Conservation (phyloP, 345 rosid genomes). For the Populus euphratica region DNA sequence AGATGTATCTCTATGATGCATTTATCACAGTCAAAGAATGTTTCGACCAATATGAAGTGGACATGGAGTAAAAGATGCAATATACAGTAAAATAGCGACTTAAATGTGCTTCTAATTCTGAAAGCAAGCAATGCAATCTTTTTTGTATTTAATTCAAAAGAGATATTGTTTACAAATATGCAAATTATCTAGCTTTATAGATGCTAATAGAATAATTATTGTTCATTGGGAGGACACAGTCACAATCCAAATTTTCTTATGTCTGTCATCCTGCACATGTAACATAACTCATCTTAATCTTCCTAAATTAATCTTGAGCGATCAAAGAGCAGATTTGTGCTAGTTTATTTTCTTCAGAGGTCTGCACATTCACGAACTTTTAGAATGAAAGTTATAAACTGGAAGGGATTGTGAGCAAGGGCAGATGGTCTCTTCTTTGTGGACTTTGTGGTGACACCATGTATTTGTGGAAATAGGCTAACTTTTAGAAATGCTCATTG, state of each 20-base stretch:
- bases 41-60: background rate
- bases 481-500: background rate
- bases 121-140: background rate
- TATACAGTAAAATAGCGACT: background rate
- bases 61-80: background rate
- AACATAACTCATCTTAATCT: background rate
- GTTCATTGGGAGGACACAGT: background rate
- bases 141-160: background rate
- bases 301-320: background rate
- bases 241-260: background rate
- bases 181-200: background rate
- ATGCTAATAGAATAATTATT: background rate
- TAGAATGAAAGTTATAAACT: background rate
- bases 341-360: background rate
- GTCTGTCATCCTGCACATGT: background rate
- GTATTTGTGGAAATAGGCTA: background rate
- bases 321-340: background rate
- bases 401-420: background rate
- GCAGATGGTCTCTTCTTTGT: background rate
- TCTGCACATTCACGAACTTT: background rate
- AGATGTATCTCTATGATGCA: background rate
- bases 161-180: background rate
- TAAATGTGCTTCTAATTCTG: background rate
- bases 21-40: background rate
- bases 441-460: background rate